Evolutionary conservation across 176 grass and related monocot species (phyloP), one percentile per base, ranked within the genome.

Genomic region (Saccharum officinarum): DNA sequence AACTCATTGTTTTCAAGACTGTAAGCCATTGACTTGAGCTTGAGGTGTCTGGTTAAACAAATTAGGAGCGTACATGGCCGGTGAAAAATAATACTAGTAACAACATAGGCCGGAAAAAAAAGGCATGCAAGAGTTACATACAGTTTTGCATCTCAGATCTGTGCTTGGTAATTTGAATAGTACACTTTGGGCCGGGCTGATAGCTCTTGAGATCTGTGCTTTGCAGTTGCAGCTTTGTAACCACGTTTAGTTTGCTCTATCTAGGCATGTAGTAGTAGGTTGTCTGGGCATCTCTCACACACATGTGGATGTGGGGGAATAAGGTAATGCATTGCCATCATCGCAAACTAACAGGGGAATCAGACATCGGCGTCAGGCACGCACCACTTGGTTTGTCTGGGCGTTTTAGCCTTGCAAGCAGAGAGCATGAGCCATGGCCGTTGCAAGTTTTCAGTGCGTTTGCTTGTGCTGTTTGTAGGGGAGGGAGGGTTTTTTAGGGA

Each of bases 81-180:
- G 20, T 16, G 41, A 60, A 71, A 40, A 57, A 52, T 17, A 47
- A 23, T 14, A 9, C n/a, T 37, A 54, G 16, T 3, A 22, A 18
- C 3, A 1, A 11, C 3, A 22, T 28, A 64, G 61, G 8, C 15
- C 2, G 10, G 5, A n/a, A n/a, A 34, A 34, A 52, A 52, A 54
- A 75, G 31, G 10, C 18, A 57, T 11, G 34, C 62, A 74, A 36
- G 57, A 52, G 34, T 67, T 81, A 4, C 59, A 25, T 62, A 62
- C 9, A 69, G 77, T 75, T 84, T 73, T 30, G 67, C 67, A 90
- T 90, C 84, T 79, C 67, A 80, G 84, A 90, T 91, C 69, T 81
- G 76, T 69, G 77, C 49, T 16, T 60, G 25, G 34, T 12, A 60
- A 22, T 71, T 71, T 70, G 36, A 82, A 70, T 41, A 82, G 38